Conservation (phyloP, 306 rosid genomes). For the Ceratonia siliqua region DNA sequence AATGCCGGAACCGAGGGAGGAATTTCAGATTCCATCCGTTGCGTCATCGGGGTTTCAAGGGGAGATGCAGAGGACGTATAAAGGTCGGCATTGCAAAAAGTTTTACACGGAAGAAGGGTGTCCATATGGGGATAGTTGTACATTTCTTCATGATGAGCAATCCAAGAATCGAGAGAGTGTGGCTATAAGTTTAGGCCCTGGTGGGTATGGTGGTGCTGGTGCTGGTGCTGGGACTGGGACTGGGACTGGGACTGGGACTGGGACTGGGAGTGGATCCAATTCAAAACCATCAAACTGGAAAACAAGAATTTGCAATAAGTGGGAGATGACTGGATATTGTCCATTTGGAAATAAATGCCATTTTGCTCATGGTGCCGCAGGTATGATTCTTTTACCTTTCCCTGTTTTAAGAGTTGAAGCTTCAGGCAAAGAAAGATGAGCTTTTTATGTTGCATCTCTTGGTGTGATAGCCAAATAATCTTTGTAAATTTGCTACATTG, state of each 20-base stretch:
- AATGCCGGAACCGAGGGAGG: conserved; percentile 73
- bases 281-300: conserved; percentile 96
- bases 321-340: conserved; percentile 99
- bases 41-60: conserved; percentile 58
- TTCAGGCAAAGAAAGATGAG: not conserved
- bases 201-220: conserved; percentile 72
- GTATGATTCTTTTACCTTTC: conserved; percentile 41
- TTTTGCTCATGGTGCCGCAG: conserved; percentile 97
- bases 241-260: not conserved
- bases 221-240: not conserved
- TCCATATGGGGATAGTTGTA: conserved; percentile 94
- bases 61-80: conserved; percentile 74
- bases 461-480: not conserved
- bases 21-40: conserved; percentile 83
- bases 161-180: conserved; percentile 95
- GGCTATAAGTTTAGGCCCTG: conserved; percentile 96
- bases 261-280: conserved; percentile 50
- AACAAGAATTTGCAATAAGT: conserved; percentile 96
- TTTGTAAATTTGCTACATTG: not conserved
- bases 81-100: conserved; percentile 97
- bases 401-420: not conserved
- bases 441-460: not conserved
- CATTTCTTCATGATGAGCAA: conserved; percentile 95
- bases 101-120: conserved; percentile 97
- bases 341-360: conserved; percentile 98